phyloP scores from a whole-genome alignment of 495 filamentous ascomycete genomes.

The Penicillium longicatenatum region DNA sequence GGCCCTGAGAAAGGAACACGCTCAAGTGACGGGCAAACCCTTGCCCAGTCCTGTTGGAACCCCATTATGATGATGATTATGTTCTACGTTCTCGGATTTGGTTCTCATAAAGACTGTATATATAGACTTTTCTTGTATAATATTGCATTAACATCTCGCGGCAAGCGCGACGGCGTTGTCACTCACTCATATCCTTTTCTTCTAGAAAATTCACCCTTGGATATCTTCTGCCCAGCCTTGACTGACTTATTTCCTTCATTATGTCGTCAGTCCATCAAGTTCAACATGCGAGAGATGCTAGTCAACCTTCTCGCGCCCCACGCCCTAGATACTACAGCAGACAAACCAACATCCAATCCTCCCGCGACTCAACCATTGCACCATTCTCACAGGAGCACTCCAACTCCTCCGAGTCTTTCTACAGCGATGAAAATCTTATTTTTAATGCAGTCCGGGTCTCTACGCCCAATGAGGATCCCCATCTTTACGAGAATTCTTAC shows the following conservation, averaged over 20 bases:
- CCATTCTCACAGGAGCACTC: constrained; percentile 22
- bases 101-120: constrained; percentile 24
- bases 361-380: constrained; percentile 16
- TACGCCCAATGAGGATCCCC: constrained; percentile 23
- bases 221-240: neutral
- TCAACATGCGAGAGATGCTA: neutral
- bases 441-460: constrained; percentile 43
- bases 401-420: constrained; percentile 37
- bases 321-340: constrained; percentile 12
- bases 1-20: constrained; percentile 55
- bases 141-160: constrained; percentile 19
- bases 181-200: neutral
- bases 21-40: constrained; percentile 51
- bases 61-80: constrained; percentile 43
- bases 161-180: constrained; percentile 26
- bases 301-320: constrained; percentile 8
- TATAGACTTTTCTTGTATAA: constrained; percentile 26
- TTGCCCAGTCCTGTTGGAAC: constrained; percentile 51
- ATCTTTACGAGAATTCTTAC: constrained; percentile 3
- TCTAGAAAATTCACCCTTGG: neutral
- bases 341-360: constrained; percentile 11
- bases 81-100: constrained; percentile 17
- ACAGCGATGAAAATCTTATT: constrained; percentile 44
- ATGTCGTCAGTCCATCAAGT: constrained; percentile 9
- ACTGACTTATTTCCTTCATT: constrained; percentile 6